Evolutionary conservation across 129 eudicot species (phyloP).

Genomic region (Chrysanthemum seticuspe): DNA sequence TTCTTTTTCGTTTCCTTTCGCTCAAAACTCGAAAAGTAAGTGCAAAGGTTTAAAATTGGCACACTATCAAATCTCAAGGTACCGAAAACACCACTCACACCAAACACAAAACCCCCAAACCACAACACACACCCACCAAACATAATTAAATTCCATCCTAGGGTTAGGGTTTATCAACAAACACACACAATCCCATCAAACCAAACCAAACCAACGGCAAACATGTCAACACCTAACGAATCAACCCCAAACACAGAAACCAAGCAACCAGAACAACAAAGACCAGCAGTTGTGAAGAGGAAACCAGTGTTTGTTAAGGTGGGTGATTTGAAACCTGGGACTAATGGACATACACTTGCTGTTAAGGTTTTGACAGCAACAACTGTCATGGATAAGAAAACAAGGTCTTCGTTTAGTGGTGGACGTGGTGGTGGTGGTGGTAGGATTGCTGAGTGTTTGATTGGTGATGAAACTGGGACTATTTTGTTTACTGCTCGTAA

Average conservation of each 20-base stretch:
- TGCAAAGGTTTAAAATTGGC: not conserved
- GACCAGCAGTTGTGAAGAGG: constrained; percentile 36
- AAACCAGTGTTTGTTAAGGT: constrained; percentile 84
- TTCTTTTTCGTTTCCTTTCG: too few relatives aligned
- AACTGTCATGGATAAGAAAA: constrained; percentile 60
- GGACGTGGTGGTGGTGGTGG: constrained; percentile 40
- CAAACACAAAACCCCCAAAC: constrained; percentile 23
- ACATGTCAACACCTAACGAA: constrained; percentile 35
- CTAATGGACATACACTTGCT: constrained; percentile 65
- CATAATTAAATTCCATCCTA: constrained; percentile 26
- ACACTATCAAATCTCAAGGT: constrained; percentile 16
- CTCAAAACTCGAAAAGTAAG: too few relatives aligned
- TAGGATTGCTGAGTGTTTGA: constrained; percentile 75
- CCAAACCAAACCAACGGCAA: constrained; percentile 16
- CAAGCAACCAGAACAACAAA: constrained; percentile 27
- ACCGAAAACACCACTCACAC: not conserved
- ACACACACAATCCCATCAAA: constrained; percentile 7
- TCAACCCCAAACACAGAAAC: constrained; percentile 26
- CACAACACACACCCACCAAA: constrained; percentile 5
- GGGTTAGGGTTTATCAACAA: constrained; percentile 49
- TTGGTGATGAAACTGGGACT: constrained; percentile 83
- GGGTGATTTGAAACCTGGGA: constrained; percentile 70
- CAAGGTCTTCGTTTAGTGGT: constrained; percentile 46
- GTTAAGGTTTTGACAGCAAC: constrained; percentile 62
- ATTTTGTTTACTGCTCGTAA: constrained; percentile 81